Conservation (phyloP, 2,329 filamentous ascomycete species). For the Trichoderma cornu-damae region DNA sequence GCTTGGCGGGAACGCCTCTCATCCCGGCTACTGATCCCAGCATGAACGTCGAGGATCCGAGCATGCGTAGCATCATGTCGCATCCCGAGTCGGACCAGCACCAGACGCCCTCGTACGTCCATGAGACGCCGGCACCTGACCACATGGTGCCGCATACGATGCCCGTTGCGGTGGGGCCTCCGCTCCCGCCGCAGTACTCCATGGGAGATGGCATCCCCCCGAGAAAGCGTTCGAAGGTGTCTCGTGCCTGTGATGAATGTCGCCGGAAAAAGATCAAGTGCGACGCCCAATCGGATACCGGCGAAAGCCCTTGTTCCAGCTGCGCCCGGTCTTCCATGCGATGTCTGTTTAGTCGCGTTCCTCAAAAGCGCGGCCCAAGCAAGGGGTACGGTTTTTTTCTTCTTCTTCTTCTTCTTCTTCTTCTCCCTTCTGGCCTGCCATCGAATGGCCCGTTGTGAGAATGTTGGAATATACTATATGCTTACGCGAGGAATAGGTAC, state of each 20-base stretch:
- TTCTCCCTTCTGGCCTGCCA: neutral
- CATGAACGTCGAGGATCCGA: slow-evolving; percentile 41
- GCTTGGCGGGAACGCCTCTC: slow-evolving; percentile 44
- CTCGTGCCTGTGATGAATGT: slow-evolving; percentile 83
- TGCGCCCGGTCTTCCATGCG: slow-evolving; percentile 70
- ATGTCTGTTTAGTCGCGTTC: slow-evolving; percentile 81
- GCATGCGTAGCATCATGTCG: slow-evolving; percentile 41
- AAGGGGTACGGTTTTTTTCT: slow-evolving; percentile 58
- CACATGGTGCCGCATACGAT: slow-evolving; percentile 35
- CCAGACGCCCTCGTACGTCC: slow-evolving; percentile 34
- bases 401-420: neutral
- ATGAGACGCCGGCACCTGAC: slow-evolving; percentile 35
- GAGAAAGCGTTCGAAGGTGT: slow-evolving; percentile 78
- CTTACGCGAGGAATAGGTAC: slow-evolving; percentile 49
- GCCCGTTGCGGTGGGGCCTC: slow-evolving; percentile 34
- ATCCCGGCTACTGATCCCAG: slow-evolving; percentile 45
- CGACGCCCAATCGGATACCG: slow-evolving; percentile 70
- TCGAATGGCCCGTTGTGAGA: neutral
- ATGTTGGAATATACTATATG: neutral
- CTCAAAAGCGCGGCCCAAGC: slow-evolving; percentile 81
- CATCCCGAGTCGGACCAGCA: slow-evolving; percentile 38
- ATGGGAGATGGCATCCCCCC: slow-evolving; percentile 58
- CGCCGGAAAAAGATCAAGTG: slow-evolving; percentile 87
- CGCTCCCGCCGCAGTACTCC: slow-evolving; percentile 36
- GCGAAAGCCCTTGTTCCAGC: slow-evolving; percentile 71